Evolutionary conservation across 1,284 basidiomycete species (phyloP).

Genomic region (Fomitopsis pinicola): DNA sequence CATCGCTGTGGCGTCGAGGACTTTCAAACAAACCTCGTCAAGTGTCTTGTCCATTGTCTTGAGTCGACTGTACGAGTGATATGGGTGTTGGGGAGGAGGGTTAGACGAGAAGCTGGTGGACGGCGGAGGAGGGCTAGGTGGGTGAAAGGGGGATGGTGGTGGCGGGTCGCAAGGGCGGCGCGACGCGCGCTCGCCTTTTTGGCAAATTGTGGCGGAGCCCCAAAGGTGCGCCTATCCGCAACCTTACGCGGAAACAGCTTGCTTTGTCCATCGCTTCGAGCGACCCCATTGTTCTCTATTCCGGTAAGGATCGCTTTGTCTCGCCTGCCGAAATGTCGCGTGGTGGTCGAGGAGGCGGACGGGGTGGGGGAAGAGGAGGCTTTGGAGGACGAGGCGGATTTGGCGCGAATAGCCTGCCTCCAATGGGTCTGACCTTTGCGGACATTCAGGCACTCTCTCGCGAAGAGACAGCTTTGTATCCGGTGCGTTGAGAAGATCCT

Average conservation of each 20-base stretch:
- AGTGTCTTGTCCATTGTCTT: slow-evolving; percentile 79
- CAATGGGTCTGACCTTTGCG: slow-evolving; percentile 75
- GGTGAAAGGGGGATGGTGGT: slow-evolving; percentile 19
- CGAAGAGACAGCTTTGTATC: slow-evolving; percentile 73
- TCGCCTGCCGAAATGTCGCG: slow-evolving; percentile 47
- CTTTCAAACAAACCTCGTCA: slow-evolving; percentile 65
- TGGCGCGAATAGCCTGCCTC: slow-evolving; percentile 43
- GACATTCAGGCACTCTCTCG: slow-evolving; percentile 72
- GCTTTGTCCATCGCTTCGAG: background rate
- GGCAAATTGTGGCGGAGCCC: slow-evolving; percentile 18
- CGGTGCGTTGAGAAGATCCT: slow-evolving; percentile 58
- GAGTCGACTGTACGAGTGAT: background rate
- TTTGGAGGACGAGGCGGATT: slow-evolving; percentile 43
- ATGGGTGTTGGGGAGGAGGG: slow-evolving; percentile 4
- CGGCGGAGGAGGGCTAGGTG: slow-evolving; percentile 7
- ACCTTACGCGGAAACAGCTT: slow-evolving; percentile 5
- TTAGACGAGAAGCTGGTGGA: slow-evolving; percentile 7
- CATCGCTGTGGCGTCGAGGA: slow-evolving; percentile 11
- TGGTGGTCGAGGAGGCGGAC: slow-evolving; percentile 41
- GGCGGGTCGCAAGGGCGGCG: slow-evolving; percentile 20
- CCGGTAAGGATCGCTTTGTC: background rate
- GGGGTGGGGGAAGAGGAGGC: slow-evolving; percentile 48
- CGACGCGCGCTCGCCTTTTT: slow-evolving; percentile 12
- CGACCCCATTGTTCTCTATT: background rate
- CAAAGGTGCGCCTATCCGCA: slow-evolving; percentile 9